phyloP scores from a whole-genome alignment of 179 eudicot species.

The Heliamphora ciliata region DNA sequence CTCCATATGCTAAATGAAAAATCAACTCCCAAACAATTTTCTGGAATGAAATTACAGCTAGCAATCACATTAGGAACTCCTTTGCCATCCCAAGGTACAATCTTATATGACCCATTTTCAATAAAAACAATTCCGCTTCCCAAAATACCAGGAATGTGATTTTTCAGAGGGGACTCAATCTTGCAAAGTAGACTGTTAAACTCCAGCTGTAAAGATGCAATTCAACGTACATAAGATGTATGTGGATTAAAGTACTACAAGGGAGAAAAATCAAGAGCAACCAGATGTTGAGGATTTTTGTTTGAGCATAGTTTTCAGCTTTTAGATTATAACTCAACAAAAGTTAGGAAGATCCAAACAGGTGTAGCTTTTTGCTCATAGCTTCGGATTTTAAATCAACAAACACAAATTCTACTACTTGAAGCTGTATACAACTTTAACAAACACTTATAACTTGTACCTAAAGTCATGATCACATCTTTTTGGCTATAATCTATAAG shows the following conservation, averaged over 20 bases:
- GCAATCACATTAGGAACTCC: slow-evolving; percentile 56
- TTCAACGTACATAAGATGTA: slow-evolving; percentile 7
- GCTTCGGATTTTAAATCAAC: too few species aligned
- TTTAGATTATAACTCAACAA: too few species aligned
- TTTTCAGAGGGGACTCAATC: slow-evolving; percentile 47
- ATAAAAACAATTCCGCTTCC: slow-evolving; percentile 69
- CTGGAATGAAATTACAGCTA: slow-evolving; percentile 25
- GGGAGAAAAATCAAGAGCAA: slow-evolving; percentile 2
- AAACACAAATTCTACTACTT: too few species aligned
- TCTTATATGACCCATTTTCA: slow-evolving; percentile 54
- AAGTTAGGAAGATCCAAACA: too few species aligned
- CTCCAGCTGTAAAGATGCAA: slow-evolving; percentile 56
- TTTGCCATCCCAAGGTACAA: slow-evolving; percentile 77
- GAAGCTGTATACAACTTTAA: too few species aligned
- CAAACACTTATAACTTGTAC: too few species aligned
- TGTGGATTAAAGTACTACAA: not conserved
- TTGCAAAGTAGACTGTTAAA: slow-evolving; percentile 57
- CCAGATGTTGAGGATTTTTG: not conserved
- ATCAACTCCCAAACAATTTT: slow-evolving; percentile 25
- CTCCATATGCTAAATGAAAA: slow-evolving; percentile 69
- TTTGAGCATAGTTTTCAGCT: too few species aligned
- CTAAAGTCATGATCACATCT: too few species aligned
- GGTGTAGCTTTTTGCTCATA: too few species aligned
- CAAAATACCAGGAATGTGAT: slow-evolving; percentile 66
- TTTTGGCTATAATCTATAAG: too few species aligned